A percentile compares a stretch with the other conserved stretches of the same genome.
These are phyloP conservation scores for Vanilla planifolia DNA, from an alignment of 106 monocot genomes.

Conservation along the genomic window DNA sequence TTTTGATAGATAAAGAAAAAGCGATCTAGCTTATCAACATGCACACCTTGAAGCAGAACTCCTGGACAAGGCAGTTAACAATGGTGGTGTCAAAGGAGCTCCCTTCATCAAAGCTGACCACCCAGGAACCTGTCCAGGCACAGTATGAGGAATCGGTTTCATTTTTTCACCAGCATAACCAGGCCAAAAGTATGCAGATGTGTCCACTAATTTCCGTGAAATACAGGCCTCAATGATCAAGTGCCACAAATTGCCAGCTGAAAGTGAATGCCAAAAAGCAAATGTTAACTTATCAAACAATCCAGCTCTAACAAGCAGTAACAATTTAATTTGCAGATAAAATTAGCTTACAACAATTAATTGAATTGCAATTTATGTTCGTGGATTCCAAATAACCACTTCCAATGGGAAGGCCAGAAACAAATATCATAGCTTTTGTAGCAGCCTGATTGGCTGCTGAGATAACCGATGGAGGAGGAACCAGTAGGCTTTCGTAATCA, in stretches of 20 bases:
- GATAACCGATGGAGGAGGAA: conserved; percentile 63
- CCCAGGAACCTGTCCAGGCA: conserved; percentile 52
- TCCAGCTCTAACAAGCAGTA: not conserved
- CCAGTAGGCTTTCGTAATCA: conserved; percentile 73
- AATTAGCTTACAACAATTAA: conserved; percentile 60
- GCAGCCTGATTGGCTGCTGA: conserved; percentile 90
- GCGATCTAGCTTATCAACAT: not conserved
- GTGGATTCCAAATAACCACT: conserved; percentile 49
- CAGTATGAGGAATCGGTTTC: conserved; percentile 56
- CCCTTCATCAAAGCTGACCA: conserved; percentile 89
- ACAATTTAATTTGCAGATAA: not conserved
- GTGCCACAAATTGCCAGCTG: conserved; percentile 97
- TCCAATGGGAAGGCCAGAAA: conserved; percentile 63
- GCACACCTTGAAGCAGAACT: conserved; percentile 93
- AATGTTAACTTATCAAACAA: not conserved
- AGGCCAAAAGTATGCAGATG: conserved; percentile 88
- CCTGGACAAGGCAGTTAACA: conserved; percentile 54
- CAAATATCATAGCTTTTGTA: conserved; percentile 76
- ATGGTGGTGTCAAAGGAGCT: conserved; percentile 51
- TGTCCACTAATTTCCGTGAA: conserved; percentile 77
- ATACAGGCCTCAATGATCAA: conserved; percentile 98
- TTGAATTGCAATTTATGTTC: conserved; percentile 43
- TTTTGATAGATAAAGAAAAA: not conserved
- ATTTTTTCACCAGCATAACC: conserved; percentile 64
- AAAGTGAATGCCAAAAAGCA: conserved; percentile 7